Base-by-base conservation (phyloP, 2,329 filamentous ascomycete species). In the Beauveria brongniartii region DNA sequence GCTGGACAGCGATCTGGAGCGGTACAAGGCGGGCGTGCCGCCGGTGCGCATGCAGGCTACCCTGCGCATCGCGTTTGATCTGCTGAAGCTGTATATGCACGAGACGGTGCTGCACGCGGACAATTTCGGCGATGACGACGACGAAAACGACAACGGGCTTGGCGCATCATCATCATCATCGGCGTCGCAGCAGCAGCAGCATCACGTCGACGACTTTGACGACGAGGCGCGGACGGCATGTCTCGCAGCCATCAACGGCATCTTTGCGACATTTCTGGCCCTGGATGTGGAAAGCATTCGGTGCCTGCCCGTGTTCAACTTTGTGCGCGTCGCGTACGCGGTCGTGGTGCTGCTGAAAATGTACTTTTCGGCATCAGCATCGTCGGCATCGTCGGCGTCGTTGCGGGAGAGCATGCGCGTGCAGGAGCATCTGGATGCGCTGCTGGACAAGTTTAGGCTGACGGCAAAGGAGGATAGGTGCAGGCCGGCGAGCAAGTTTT, bases 281-380 rank as follows among this genome's bases (percentile, higher is more conserved):
- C 82, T 91, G 72, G 82, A 87, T 54, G 71, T 83, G 16, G 71
- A 76, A 4, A 78, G 77, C 46, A 77, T 90, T 46, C 83, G 86
- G 58, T 86, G 81, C 60, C 71, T 91, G 10, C 88, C 89, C 20
- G 86, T 89, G 3, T 86, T 89, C 68, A 84, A 83, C 70, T 86
- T 89, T 67, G 87, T 90, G 18, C 84, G 89, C 30, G 83, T 90
- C 20, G 84, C 87, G 12, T 91, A 90, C 68, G 85, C 85, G 6
- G 80, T 87, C 2, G 86, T 91, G 22, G 83, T 89, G 37, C 76
- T 91, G 43, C 87, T 90, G 70, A 91, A 91, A 72, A 82, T 92
- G 63, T 88, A 87, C 72, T 86, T 89, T 55, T 83, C 86, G 9
- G 84, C 87, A 9, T 12, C 24, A 14, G 5, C 24, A 16, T 41